A percentile compares a stretch with the other conserved stretches of the same genome.
Evolutionary conservation across 257 asterid species (phyloP).

Genomic region (Handroanthus guayacan): DNA sequence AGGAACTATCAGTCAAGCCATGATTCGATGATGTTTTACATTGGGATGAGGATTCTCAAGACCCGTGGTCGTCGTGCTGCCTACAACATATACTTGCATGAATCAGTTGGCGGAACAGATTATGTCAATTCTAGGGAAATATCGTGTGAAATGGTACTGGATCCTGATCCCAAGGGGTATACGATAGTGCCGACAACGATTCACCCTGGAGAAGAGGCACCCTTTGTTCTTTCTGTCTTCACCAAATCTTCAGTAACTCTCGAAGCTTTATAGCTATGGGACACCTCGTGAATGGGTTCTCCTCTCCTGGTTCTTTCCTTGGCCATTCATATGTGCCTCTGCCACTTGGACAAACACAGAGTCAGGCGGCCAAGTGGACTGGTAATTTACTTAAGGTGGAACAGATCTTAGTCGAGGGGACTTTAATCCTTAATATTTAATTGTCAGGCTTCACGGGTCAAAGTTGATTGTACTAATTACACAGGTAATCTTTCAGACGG

Average conservation of each 20-base stretch:
- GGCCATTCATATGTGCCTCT: slow-evolving; percentile 31
- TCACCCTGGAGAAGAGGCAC: slow-evolving; percentile 99
- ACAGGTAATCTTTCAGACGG: slow-evolving; percentile 22
- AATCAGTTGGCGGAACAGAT: slow-evolving; percentile 99
- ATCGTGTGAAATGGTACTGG: slow-evolving; percentile 99
- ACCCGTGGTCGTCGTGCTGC: slow-evolving; percentile 98
- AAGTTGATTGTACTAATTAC: slow-evolving; percentile 16
- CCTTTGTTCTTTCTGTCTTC: slow-evolving; percentile 93
- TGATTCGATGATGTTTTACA: slow-evolving; percentile 94
- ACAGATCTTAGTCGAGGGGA: neutral
- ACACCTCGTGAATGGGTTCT: slow-evolving; percentile 26
- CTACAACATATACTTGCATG: slow-evolving; percentile 91
- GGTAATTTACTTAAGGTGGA: slow-evolving; percentile 38
- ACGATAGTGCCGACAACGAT: slow-evolving; percentile 97
- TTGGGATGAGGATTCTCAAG: slow-evolving; percentile 96
- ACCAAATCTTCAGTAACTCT: slow-evolving; percentile 88
- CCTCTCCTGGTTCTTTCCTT: slow-evolving; percentile 33
- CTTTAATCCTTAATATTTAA: too few relatives aligned
- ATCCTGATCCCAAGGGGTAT: slow-evolving; percentile 99
- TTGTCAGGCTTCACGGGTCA: too few relatives aligned
- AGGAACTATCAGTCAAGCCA: slow-evolving; percentile 96
- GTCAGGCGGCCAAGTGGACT: slow-evolving; percentile 26
- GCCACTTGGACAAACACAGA: slow-evolving; percentile 23
- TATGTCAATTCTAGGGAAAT: slow-evolving; percentile 96
- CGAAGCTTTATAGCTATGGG: slow-evolving; percentile 72